Evolutionary conservation across 1,284 basidiomycete species (phyloP).

Genomic region (Cryptococcus hybrid): DNA sequence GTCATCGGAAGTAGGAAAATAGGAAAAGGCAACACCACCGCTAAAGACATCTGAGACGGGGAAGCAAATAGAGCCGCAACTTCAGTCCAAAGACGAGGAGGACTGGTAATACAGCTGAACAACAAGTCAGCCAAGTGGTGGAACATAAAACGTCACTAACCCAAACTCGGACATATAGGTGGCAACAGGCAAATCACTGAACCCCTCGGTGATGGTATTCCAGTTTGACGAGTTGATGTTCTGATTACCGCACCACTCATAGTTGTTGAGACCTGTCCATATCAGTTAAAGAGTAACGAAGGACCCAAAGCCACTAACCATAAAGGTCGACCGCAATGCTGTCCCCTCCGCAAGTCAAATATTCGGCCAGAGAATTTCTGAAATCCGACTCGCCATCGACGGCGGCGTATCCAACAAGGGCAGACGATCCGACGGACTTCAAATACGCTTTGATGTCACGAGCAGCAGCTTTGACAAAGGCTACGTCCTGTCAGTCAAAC

Average conservation of each 20-base stretch:
- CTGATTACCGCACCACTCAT: slow-evolving; percentile 73
- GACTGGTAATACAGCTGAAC: slow-evolving; percentile 58
- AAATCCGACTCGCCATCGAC: slow-evolving; percentile 71
- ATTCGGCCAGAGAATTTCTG: slow-evolving; percentile 70
- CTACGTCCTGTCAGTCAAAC: slow-evolving; percentile 17
- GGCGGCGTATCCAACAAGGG: slow-evolving; percentile 79
- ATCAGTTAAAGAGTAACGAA: background rate
- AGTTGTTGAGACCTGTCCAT: slow-evolving; percentile 45
- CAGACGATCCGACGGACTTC: slow-evolving; percentile 63
- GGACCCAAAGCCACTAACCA: slow-evolving; percentile 57
- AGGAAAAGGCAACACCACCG: slow-evolving; percentile 77
- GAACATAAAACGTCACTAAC: slow-evolving; percentile 8
- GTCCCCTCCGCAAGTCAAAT: slow-evolving; percentile 75
- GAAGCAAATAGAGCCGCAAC: slow-evolving; percentile 67
- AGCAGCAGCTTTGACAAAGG: slow-evolving; percentile 87
- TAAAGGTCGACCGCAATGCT: slow-evolving; percentile 74
- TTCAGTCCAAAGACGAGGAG: slow-evolving; percentile 77
- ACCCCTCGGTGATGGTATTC: slow-evolving; percentile 49
- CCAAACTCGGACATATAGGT: slow-evolving; percentile 92
- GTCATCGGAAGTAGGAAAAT: slow-evolving; percentile 70
- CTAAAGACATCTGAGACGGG: slow-evolving; percentile 77
- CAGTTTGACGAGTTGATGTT: slow-evolving; percentile 58
- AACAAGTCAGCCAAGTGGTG: background rate
- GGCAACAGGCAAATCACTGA: slow-evolving; percentile 63
- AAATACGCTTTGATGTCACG: slow-evolving; percentile 84